Evolutionary conservation across 1,139 yeast genomes (phyloP).

Genomic region (Diutina ranongensis): DNA sequence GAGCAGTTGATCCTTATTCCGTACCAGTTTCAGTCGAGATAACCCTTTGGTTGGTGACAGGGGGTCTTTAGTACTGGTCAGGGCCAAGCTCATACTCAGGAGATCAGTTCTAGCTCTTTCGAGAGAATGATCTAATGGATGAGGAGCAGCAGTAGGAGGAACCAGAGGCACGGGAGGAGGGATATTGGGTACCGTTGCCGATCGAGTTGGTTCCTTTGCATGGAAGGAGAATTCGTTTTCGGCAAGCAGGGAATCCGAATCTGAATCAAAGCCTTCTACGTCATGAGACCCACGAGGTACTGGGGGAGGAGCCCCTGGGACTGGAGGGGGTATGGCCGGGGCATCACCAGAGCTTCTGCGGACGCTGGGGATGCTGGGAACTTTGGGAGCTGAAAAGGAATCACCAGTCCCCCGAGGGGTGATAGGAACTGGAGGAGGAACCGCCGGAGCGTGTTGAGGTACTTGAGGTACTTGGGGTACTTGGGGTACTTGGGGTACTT

Average conservation of each 20-base stretch:
- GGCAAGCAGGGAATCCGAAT: background rate
- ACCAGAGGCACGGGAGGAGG: background rate
- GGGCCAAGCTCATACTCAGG: slow-evolving; percentile 2
- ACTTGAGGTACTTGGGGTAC: too few species aligned
- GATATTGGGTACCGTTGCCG: background rate
- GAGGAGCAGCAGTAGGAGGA: background rate
- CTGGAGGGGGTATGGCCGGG: background rate
- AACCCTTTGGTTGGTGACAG: slow-evolving; percentile 3
- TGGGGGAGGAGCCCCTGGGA: background rate
- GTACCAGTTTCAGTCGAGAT: slow-evolving; percentile 6
- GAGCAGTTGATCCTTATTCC: slow-evolving; percentile 5
- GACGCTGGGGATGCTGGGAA: background rate
- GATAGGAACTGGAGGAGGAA: background rate
- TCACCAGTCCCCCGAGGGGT: background rate
- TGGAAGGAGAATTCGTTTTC: background rate
- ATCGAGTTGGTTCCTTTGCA: background rate
- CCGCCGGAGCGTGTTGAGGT: background rate
- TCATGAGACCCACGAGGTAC: background rate
- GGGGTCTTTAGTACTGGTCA: slow-evolving; percentile 1
- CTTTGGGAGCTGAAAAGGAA: background rate
- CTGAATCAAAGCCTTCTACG: background rate
- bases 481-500: too few species aligned
- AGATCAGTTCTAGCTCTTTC: background rate
- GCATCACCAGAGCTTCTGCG: background rate
- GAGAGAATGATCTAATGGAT: background rate